These are phyloP conservation scores for Cubamyces sp. DNA, from an alignment of 768 basidiomycete species.

Conservation along the genomic window DNA sequence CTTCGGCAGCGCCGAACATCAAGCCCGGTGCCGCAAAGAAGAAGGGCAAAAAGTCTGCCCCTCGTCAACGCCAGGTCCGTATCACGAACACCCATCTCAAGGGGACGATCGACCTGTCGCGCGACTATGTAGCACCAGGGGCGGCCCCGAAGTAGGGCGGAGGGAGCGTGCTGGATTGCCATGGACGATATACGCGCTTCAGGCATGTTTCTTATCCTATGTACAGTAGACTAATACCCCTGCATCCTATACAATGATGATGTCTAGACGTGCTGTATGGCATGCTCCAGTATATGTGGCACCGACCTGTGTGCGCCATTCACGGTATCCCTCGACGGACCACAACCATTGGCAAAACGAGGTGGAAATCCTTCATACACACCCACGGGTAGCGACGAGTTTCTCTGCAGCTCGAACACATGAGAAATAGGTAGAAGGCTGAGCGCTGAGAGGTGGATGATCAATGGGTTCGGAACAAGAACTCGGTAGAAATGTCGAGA, in stretches of 20 bases:
- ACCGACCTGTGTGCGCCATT: too few relatives aligned
- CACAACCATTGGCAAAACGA: too few relatives aligned
- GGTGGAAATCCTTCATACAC: too few relatives aligned
- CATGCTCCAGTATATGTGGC: too few relatives aligned
- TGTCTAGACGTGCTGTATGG: too few relatives aligned
- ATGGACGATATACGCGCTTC: conserved; percentile 6
- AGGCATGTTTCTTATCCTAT: conserved; percentile 25
- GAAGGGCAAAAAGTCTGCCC: conserved; percentile 77
- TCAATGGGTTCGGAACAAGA: too few relatives aligned
- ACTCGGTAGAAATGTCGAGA: conserved; percentile 4
- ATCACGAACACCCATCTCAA: conserved; percentile 90
- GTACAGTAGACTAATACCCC: conserved; percentile 19
- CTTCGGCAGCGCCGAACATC: conserved; percentile 60
- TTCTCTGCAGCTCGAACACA: too few relatives aligned
- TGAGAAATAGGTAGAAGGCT: too few relatives aligned
- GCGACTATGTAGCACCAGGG: conserved; percentile 58
- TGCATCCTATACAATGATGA: not conserved
- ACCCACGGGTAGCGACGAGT: too few relatives aligned
- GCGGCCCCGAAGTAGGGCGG: conserved; percentile 14
- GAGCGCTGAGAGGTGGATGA: too few relatives aligned
- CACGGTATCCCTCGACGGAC: too few relatives aligned
- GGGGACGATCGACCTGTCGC: conserved; percentile 82
- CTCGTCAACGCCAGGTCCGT: conserved; percentile 74
- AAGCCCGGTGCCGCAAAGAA: conserved; percentile 71
- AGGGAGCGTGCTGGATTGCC: not conserved